Percentiles rank a stretch among this genome's conserved stretches.
These are phyloP conservation scores for Ananas comosus DNA, from an alignment of 176 grass and related monocot genomes.

Conservation along the genomic window DNA sequence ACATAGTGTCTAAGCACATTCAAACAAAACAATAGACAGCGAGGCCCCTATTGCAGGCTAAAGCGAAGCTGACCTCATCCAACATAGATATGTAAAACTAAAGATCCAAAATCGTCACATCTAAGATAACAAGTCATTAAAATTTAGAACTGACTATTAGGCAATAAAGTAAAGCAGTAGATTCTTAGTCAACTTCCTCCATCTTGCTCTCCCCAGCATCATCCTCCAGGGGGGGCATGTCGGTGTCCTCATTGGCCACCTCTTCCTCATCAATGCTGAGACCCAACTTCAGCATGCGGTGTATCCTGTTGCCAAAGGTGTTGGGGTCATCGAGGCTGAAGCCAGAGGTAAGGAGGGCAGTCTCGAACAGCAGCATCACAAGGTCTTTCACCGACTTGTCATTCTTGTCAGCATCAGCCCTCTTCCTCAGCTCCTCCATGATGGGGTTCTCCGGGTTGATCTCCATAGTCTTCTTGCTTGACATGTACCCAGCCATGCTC, in stretches of 20 bases:
- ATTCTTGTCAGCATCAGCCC: constrained; percentile 78
- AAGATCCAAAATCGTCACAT: neutral
- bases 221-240: constrained; percentile 88
- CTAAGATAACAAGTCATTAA: neutral
- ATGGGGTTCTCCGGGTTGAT: constrained; percentile 93
- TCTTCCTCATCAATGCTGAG: constrained; percentile 89
- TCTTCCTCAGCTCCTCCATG: constrained; percentile 90
- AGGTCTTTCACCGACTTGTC: constrained; percentile 98
- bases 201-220: constrained; percentile 97
- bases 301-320: constrained; percentile 93
- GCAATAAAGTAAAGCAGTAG: neutral
- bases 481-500: constrained; percentile 95
- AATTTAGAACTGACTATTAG: neutral
- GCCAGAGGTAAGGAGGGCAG: constrained; percentile 76
- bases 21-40: no score
- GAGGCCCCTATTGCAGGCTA: no score
- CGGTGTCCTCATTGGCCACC: constrained; percentile 44
- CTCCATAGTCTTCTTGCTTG: constrained; percentile 93
- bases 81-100: no score
- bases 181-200: constrained; percentile 89
- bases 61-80: no score
- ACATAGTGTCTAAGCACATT: no score
- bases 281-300: constrained; percentile 92
- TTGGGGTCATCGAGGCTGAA: constrained; percentile 97
- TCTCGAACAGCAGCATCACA: constrained; percentile 80